Percentiles rank a stretch among this genome's conserved stretches.
Evolutionary conservation across 2,329 filamentous ascomycete genomes (phyloP).

Genomic region (Cordyceps javanica): DNA sequence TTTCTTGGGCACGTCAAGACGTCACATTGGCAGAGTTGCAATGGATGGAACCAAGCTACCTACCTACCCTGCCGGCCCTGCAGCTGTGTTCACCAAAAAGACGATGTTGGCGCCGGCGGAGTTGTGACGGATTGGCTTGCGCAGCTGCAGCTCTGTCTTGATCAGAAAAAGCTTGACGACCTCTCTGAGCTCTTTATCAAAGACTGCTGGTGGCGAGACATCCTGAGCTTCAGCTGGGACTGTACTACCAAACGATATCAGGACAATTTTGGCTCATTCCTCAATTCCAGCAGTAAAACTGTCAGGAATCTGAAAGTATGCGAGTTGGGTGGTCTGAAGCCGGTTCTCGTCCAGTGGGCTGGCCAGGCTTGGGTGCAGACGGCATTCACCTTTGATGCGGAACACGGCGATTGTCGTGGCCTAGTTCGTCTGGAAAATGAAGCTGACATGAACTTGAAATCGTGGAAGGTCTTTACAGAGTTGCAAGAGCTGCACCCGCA

Average conservation of each 20-base stretch:
- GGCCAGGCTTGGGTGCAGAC: conserved; percentile 9
- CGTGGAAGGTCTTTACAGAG: conserved; percentile 8
- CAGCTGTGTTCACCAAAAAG: not conserved
- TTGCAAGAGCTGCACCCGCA: conserved; percentile 3
- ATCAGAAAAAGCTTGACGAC: not conserved
- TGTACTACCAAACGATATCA: conserved; percentile 21
- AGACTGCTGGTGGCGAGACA: conserved; percentile 25
- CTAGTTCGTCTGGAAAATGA: conserved; percentile 5
- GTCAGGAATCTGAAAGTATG: not conserved
- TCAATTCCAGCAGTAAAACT: not conserved
- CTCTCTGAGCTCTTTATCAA: conserved; percentile 19
- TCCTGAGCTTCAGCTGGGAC: conserved; percentile 24
- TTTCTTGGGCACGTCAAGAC: not conserved
- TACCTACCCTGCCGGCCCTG: conserved; percentile 3
- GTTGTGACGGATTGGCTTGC: not conserved
- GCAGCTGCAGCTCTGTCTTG: not conserved
- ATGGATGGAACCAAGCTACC: conserved; percentile 7
- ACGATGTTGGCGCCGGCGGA: not conserved
- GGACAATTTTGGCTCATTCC: conserved; percentile 13
- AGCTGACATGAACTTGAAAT: not conserved
- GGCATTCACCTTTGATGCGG: not conserved
- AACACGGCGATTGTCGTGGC: conserved; percentile 1
- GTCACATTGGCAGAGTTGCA: too few relatives aligned
- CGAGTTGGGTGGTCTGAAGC: not conserved
- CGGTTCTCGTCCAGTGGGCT: conserved; percentile 4